Evolutionary conservation across 2,329 filamentous ascomycete species (phyloP), one percentile per base, ranked within the genome.

Genomic region (Sarocladiaceae sp.): DNA sequence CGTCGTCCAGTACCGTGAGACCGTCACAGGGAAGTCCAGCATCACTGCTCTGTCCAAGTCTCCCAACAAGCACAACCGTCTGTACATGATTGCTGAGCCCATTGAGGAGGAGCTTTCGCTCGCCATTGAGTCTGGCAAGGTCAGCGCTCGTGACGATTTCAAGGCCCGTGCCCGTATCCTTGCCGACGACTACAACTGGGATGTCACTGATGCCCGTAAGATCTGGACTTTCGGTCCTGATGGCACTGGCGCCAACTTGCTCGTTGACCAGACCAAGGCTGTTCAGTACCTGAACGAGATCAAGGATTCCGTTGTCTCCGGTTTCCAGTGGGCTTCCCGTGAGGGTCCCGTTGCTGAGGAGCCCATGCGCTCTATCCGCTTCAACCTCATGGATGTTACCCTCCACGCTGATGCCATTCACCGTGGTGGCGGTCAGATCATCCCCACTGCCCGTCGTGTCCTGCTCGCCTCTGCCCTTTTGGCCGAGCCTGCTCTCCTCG

Each of bases 51-150:
- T 99, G 68, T 97, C 94, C 76, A 99, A 99, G 84, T 99, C 94
- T 47, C 94, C 94, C 80, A 99, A 99, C 89, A 99, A 99, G 90
- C 94, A 99, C 88, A 99, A 99, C 85, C 93, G 94, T 91, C 83
- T 99, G 57, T 99, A 97, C 83, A 86, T 99, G 78, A 84, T 83
- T 74, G 94, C 94, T 60, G 79, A 91, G 77, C 94, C 94, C 65
- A 82, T 99, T 53, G 84, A 84, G 42, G 94, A 99, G 83, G 94
- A 97, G 65, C 87, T 99, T 56, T 82, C 89, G 65, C 83, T 84
- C 69, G 89, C 88, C 68, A 99, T 99, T 61, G 94, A 99, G 81
- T 61, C 70, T 52, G 94, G 94, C 80, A 94, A 91, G 82, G 91
- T 99, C 73, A 81, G 77, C 69, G 90, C 94, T 61, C 90, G 93